A percentile compares a stretch with the other conserved stretches of the same genome.
Conservation (phyloP, 768 basidiomycete genomes). For the Tylopilus felleus region DNA sequence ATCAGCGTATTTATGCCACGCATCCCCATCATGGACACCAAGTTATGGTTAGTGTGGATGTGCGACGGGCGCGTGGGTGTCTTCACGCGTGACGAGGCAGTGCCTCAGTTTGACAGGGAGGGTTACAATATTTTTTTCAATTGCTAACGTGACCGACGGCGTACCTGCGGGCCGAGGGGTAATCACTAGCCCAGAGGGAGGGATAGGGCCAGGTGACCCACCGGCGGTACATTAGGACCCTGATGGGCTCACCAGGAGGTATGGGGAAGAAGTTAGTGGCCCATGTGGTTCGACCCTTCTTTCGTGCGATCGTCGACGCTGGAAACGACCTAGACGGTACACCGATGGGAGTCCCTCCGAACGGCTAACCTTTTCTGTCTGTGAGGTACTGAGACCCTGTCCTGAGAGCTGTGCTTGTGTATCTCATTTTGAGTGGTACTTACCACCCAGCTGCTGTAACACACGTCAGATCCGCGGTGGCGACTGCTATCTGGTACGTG, state of each 20-base stretch:
- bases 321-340: not conserved
- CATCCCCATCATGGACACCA: not conserved
- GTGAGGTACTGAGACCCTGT: conserved; percentile 1
- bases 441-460: not conserved
- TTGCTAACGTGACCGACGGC: conserved; percentile 20
- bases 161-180: not conserved
- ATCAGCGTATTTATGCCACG: not conserved
- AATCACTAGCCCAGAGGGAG: not conserved
- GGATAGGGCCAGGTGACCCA: not conserved
- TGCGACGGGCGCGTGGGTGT: not conserved
- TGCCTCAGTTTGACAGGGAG: conserved; percentile 3
- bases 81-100: not conserved
- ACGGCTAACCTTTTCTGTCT: not conserved
- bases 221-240: not conserved
- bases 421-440: not conserved
- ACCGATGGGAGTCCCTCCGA: not conserved
- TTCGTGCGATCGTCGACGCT: conserved; percentile 1
- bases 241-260: not conserved
- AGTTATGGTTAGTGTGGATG: not conserved
- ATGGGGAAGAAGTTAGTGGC: conserved; percentile 1
- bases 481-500: not conserved
- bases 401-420: not conserved
- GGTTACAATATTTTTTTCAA: not conserved
- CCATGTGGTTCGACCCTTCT: not conserved
- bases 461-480: not conserved